phyloP scores from a whole-genome alignment of 441 rosid species.

The Croton laevigatus region DNA sequence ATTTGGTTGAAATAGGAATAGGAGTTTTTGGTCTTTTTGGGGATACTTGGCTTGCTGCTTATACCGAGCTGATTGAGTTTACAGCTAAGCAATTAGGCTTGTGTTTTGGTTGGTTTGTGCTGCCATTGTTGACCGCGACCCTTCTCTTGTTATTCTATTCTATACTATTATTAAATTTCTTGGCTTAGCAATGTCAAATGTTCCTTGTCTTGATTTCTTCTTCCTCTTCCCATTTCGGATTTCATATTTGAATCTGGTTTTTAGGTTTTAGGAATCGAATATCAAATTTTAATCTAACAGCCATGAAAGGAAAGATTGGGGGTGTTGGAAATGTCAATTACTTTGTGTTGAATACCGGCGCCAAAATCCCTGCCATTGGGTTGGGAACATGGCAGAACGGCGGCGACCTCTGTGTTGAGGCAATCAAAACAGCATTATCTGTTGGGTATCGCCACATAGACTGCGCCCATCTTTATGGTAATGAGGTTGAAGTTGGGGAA shows the following conservation, averaged over 20 bases:
- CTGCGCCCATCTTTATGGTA: slow-evolving; percentile 66
- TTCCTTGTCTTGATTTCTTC: not conserved
- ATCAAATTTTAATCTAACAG: slow-evolving; percentile 1
- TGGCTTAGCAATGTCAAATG: slow-evolving; percentile 1
- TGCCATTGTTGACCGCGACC: slow-evolving; percentile 14
- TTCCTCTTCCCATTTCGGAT: not conserved
- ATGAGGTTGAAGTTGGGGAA: slow-evolving; percentile 57
- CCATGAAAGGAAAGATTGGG: slow-evolving; percentile 47
- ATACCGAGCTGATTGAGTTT: too few species aligned
- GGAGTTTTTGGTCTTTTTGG: too few species aligned
- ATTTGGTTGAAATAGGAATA: too few species aligned
- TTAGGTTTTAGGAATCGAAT: slow-evolving; percentile 13
- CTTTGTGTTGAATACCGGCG: slow-evolving; percentile 55
- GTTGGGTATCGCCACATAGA: slow-evolving; percentile 59
- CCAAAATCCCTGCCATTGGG: slow-evolving; percentile 59
- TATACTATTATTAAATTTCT: not conserved
- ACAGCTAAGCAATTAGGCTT: slow-evolving; percentile 17
- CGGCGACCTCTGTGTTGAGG: slow-evolving; percentile 56
- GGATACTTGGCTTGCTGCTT: too few species aligned
- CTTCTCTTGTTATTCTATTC: not conserved
- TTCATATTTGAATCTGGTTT: not conserved
- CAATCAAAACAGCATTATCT: slow-evolving; percentile 49
- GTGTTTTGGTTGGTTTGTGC: not conserved
- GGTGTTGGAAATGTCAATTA: slow-evolving; percentile 27
- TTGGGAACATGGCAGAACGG: slow-evolving; percentile 67